A percentile compares a stretch with the other conserved stretches of the same genome.
phyloP scores from a whole-genome alignment of 1,139 yeast genomes.

The Blastobotrys buckinghamii region DNA sequence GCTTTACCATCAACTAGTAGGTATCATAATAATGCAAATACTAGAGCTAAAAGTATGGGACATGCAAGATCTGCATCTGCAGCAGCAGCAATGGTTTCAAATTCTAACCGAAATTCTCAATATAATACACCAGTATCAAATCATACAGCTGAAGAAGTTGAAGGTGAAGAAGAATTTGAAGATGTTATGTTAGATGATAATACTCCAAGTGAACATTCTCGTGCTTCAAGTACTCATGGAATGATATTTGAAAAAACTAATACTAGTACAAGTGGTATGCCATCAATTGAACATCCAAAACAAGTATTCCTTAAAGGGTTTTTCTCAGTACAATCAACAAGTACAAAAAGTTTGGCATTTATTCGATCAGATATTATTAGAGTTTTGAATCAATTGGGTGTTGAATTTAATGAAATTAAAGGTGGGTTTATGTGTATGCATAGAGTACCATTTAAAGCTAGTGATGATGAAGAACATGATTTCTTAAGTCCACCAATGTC shows the following conservation, averaged over 20 bases:
- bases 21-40: slow-evolving; percentile 78
- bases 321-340: slow-evolving; percentile 91
- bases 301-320: slow-evolving; percentile 90
- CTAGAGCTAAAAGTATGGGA: slow-evolving; percentile 82
- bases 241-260: slow-evolving; percentile 7
- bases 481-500: slow-evolving; percentile 15
- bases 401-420: slow-evolving; percentile 80
- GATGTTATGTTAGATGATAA: slow-evolving; percentile 49
- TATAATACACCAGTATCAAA: slow-evolving; percentile 12
- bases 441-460: slow-evolving; percentile 37
- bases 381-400: slow-evolving; percentile 71
- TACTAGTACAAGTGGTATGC: slow-evolving; percentile 54
- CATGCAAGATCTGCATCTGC: slow-evolving; percentile 40
- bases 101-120: slow-evolving; percentile 9
- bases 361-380: slow-evolving; percentile 80
- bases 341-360: slow-evolving; percentile 85
- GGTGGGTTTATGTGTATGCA: slow-evolving; percentile 92
- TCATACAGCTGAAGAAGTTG: slow-evolving; percentile 21
- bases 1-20: slow-evolving; percentile 19
- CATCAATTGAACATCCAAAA: slow-evolving; percentile 88
- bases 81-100: slow-evolving; percentile 11
- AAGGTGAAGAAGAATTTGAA: slow-evolving; percentile 59
- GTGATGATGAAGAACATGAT: slow-evolving; percentile 15
- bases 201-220: slow-evolving; percentile 17
- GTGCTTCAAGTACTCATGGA: slow-evolving; percentile 9